Evolutionary conservation across 352 stramenopile species (phyloP), one percentile per base, ranked within the genome.

Genomic region (Pythium phragmiticola): DNA sequence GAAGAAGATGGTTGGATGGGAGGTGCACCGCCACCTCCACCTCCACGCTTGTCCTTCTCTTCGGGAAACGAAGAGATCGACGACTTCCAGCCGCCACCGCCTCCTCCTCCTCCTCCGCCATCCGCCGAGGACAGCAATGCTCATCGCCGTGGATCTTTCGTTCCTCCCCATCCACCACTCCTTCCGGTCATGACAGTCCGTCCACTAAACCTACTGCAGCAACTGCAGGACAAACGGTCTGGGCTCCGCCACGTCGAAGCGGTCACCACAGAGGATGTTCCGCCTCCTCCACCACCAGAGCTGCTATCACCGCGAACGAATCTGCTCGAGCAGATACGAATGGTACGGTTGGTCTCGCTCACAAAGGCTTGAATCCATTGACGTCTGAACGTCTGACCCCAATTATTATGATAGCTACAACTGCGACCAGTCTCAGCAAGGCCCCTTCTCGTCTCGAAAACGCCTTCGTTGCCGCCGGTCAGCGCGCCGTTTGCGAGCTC

Each of bases 241-340:
- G 48, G 59, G 50, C 55, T 69, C 4, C 63, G 49, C 26, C 63
- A 55, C 30, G 13, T 69, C 30, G 46, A 64, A 28, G 33, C 19
- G 19, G 19, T 16, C 7, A 26, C 3, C 26, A 7, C 23, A 17
- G 11, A 28, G 2, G 21, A 12, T 11, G 41, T 41, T n/a, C 48
- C 39, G 30, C 37, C 56, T 8, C 30, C 57, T 12, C 50, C 51
- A 14, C 58, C 50, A 9, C 52, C 13, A 13, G 50, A 26, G 9
- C 16, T 68, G 16, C 14, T 49, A 0, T 72, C 43, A 7, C 68
- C 72, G 2, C 75, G 77, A n/a, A 28, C 58, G 12, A 77, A 62
- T 26, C 65, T 87, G 0, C 67, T 88, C 1, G 62, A 87, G 21
- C 80, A 87, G 59, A 87, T 89, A 47, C 74, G 73, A 34, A 63